phyloP scores from a whole-genome alignment of 768 basidiomycete genomes.

The Amanita molliuscula region DNA sequence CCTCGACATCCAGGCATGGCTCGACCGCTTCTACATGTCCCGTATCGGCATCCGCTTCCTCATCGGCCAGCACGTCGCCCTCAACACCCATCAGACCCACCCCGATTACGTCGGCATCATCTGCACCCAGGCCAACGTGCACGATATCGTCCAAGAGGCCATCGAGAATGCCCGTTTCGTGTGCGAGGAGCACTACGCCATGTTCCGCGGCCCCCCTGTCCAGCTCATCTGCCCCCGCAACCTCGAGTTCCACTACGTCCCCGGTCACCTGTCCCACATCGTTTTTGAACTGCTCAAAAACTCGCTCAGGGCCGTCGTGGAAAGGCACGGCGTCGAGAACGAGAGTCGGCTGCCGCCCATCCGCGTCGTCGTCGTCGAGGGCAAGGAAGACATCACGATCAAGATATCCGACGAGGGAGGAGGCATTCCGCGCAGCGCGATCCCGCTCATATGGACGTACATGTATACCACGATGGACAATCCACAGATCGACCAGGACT shows the following conservation, averaged over 20 bases:
- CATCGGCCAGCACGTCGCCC: slow-evolving; percentile 93
- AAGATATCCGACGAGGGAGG: slow-evolving; percentile 98
- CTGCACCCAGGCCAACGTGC: slow-evolving; percentile 89
- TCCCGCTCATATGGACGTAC: slow-evolving; percentile 97
- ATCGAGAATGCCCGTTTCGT: slow-evolving; percentile 95
- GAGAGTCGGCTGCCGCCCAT: slow-evolving; percentile 81
- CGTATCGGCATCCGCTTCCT: slow-evolving; percentile 94
- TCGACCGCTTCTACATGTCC: slow-evolving; percentile 95
- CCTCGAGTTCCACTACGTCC: slow-evolving; percentile 89
- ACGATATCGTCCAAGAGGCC: slow-evolving; percentile 96
- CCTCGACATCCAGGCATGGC: slow-evolving; percentile 86
- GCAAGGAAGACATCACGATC: slow-evolving; percentile 98
- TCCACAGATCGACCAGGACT: slow-evolving; percentile 65
- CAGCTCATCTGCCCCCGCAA: slow-evolving; percentile 89
- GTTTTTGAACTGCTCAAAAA: slow-evolving; percentile 97
- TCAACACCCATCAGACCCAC: slow-evolving; percentile 88
- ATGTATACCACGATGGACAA: slow-evolving; percentile 89
- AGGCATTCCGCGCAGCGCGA: slow-evolving; percentile 79
- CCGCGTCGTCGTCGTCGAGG: slow-evolving; percentile 91
- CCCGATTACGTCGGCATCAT: slow-evolving; percentile 95
- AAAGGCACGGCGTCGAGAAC: slow-evolving; percentile 75
- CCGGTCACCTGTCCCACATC: slow-evolving; percentile 94
- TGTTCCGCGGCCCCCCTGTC: slow-evolving; percentile 94
- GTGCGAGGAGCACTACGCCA: slow-evolving; percentile 92
- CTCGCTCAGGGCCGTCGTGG: slow-evolving; percentile 93